A percentile compares a stretch with the other conserved stretches of the same genome.
Conservation (phyloP, 495 filamentous ascomycete species). For the Rhizodiscina lignyota region DNA sequence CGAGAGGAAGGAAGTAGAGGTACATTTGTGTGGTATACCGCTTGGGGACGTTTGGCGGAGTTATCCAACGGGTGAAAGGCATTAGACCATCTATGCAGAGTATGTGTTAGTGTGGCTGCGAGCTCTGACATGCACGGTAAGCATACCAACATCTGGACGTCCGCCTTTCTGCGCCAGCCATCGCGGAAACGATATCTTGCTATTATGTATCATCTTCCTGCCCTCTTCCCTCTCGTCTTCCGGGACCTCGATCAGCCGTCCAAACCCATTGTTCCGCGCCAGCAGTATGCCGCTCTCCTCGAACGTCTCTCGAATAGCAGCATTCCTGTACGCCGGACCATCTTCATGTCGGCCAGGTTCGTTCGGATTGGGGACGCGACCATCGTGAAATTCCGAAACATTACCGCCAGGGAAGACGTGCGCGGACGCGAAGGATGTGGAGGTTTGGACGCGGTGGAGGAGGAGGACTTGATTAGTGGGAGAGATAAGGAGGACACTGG, state of each 20-base stretch:
- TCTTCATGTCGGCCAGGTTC: conserved; percentile 43
- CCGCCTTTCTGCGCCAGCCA: conserved; percentile 50
- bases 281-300: conserved; percentile 88
- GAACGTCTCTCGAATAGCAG: conserved; percentile 80
- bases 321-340: conserved; percentile 49
- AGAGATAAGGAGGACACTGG: conserved; percentile 71
- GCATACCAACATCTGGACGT: conserved; percentile 48
- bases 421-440: conserved; percentile 71
- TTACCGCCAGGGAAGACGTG: conserved; percentile 97
- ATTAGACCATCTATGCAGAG: conserved; percentile 37
- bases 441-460: conserved; percentile 68
- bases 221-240: conserved; percentile 45
- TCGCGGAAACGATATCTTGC: conserved; percentile 40
- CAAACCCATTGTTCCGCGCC: conserved; percentile 29
- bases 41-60: conserved; percentile 50
- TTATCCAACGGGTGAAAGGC: conserved; percentile 87
- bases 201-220: conserved; percentile 47
- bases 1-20: conserved; percentile 72
- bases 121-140: no score
- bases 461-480: conserved; percentile 74
- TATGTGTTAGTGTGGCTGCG: background rate
- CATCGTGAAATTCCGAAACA: conserved; percentile 54
- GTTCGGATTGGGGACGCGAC: conserved; percentile 31
- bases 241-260: conserved; percentile 35
- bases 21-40: conserved; percentile 95